Base-by-base conservation (phyloP, 352 stramenopile genomes). In the Globisporangium mamillatum region DNA sequence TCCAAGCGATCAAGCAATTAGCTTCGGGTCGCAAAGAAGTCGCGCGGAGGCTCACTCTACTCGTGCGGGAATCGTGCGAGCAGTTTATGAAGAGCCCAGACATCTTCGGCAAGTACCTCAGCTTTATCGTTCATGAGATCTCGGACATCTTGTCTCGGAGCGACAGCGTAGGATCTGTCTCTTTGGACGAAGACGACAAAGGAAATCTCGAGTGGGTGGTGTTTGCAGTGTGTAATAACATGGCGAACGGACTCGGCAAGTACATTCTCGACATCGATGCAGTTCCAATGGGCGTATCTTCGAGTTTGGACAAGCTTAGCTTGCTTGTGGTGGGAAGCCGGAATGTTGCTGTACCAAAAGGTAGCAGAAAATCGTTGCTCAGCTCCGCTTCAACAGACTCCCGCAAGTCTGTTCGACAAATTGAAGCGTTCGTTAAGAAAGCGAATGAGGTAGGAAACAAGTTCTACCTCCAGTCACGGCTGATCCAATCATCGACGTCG, bases 71-170 rank as follows among this genome's bases (percentile, higher is more conserved):
- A 25, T 66, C 73, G 14, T 93, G 86, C 63, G 84, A 93, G 12
- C 67, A 75, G 34, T 93, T 89, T 38, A 84, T 93, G 72, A 80
- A 80, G 36, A 81, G 63, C 0, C 67, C 81, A 0, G 84, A 94
- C 12, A 69, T 75, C 29, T 95, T 95, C 73, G 89, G 89, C n/a
- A 89, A 82, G 60, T 93, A 94, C 58, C 69, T 96, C 22, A 82
- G 81, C 22, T 85, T 89, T 61, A 81, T 95, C 5, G 77, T 96
- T 20, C 75, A 90, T 70, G 80, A 92, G 59, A 88, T 95, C n/a
- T 78, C 81, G n/a, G 72, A 80, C 55, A 84, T 93, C 25, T 69
- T 91, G 14, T 77, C 74, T 22, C 53, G 53, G 7, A 60, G 41
- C 18, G 36, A 38, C 18, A 6, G 50, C 24, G 4, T 58, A 7